phyloP scores from a whole-genome alignment of 2,329 filamentous ascomycete genomes.

The Colletotrichum cereale region DNA sequence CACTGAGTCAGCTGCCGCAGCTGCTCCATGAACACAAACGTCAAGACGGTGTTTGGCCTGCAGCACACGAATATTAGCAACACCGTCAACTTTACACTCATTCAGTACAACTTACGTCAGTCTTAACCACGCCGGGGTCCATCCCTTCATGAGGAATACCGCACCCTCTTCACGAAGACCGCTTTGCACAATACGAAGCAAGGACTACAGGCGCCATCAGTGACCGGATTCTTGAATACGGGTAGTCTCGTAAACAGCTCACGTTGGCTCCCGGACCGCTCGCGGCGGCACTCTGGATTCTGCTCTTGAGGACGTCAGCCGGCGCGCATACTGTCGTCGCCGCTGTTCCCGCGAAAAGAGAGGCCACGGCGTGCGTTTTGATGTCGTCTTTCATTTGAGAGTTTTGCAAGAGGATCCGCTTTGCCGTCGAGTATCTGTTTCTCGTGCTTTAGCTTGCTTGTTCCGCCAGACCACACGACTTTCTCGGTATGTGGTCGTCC shows the following conservation, averaged over 20 bases:
- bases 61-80: constrained; percentile 35
- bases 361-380: constrained; percentile 55
- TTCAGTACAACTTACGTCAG: constrained; percentile 49
- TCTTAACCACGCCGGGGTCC: constrained; percentile 59
- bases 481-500: constrained; percentile 3
- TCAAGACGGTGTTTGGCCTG: constrained; percentile 59
- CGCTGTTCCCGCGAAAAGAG: constrained; percentile 58
- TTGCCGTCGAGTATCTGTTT: constrained; percentile 51
- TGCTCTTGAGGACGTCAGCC: constrained; percentile 59
- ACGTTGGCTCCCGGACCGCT: constrained; percentile 32
- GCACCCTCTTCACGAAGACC: constrained; percentile 55
- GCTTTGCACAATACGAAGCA: constrained; percentile 50
- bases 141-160: constrained; percentile 59
- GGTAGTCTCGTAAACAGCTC: constrained; percentile 26
- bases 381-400: constrained; percentile 53
- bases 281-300: constrained; percentile 52
- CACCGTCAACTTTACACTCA: constrained; percentile 37
- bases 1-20: constrained; percentile 50
- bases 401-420: constrained; percentile 48
- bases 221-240: neutral
- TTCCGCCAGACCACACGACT: neutral
- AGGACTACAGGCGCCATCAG: constrained; percentile 43
- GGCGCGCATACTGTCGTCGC: constrained; percentile 60
- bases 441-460: neutral
- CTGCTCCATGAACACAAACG: constrained; percentile 61